Percentiles rank a stretch among this genome's conserved stretches.
Evolutionary conservation across 805 yeast genomes (phyloP).

Genomic region (Metschnikowia kofuensis): DNA sequence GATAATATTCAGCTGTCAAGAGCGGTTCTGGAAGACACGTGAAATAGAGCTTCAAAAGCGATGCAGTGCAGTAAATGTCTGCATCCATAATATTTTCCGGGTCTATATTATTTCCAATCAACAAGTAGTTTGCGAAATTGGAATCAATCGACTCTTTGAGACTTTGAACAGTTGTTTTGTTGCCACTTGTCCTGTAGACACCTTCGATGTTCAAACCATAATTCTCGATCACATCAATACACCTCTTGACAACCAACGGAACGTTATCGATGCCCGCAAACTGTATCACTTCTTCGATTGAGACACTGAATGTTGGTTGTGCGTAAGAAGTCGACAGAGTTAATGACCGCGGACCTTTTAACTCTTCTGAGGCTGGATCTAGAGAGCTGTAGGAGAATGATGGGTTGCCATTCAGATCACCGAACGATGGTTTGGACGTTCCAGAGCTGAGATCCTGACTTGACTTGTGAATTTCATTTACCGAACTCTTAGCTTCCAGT

Average conservation of each 20-base stretch:
- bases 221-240: slow-evolving; percentile 81
- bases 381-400: slow-evolving; percentile 22
- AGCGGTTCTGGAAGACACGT: slow-evolving; percentile 84
- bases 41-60: slow-evolving; percentile 80
- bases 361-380: slow-evolving; percentile 36
- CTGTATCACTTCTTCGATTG: slow-evolving; percentile 72
- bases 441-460: not conserved
- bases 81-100: slow-evolving; percentile 57
- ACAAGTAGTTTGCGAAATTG: slow-evolving; percentile 63
- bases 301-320: slow-evolving; percentile 72
- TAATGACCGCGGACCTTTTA: slow-evolving; percentile 36
- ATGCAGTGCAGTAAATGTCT: slow-evolving; percentile 85
- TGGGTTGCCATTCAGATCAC: slow-evolving; percentile 5
- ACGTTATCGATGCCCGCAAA: slow-evolving; percentile 85
- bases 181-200: slow-evolving; percentile 83
- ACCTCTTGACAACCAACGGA: slow-evolving; percentile 84
- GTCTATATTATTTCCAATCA: slow-evolving; percentile 41
- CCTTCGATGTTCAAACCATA: slow-evolving; percentile 88
- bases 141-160: slow-evolving; percentile 67
- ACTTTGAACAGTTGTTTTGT: slow-evolving; percentile 67
- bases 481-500: not conserved
- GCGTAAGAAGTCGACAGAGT: slow-evolving; percentile 14
- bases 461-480: slow-evolving; percentile 1
- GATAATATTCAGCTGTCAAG: slow-evolving; percentile 60
- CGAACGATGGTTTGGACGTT: slow-evolving; percentile 1